Base-by-base conservation (phyloP, 2,329 filamentous ascomycete genomes). In the Pseudocercospora macadamiae region DNA sequence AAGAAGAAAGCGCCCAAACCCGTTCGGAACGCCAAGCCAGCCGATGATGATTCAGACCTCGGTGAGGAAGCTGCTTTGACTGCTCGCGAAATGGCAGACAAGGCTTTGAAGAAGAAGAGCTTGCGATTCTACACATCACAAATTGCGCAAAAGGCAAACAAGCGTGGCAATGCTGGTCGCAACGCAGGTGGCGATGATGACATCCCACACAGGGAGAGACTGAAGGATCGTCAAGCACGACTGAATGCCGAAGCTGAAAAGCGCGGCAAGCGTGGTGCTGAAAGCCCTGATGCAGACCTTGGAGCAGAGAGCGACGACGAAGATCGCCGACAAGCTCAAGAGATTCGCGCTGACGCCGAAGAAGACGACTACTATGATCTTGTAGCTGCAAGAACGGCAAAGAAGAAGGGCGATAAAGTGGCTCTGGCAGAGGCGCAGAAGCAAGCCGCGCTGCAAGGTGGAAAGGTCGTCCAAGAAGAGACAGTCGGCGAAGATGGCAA, bases 41-140 rank as follows among this genome's bases (percentile, higher is more conserved):
- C 77, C 26, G 83, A 84, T 52, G 85, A 89, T 61, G 84, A 90
- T 68, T 96, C 92, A 2, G 95, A 99, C 79, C 93, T 99, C 72
- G 95, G 93, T 67, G 95, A 99, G 70, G 92, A 96, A 73, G 88
- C 90, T 14, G 79, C 81, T 3, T 83, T 97, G 59, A 91, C 92
- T 54, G 86, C 87, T 9, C 83, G 87, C 61, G 87, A 93, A 61
- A 89, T 91, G 0, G 90, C 89, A 39, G 91, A 96, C 70, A 99
- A 99, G 77, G 90, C 88, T 0, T 85, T 86, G 60, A 90, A 90
- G 75, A 96, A 95, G 82, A 96, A 96, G 81, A 91, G 86, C 64
- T 84, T 99, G 58, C 89, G 92, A 63, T 99, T 99, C 82, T 99
- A 99, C 83, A 97, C 96, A 2, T 96, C 93, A 2, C 95, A 99